Percentiles rank a stretch among this genome's conserved stretches.
phyloP scores from a whole-genome alignment of 2,329 filamentous ascomycete genomes.

The Knufia petricola region DNA sequence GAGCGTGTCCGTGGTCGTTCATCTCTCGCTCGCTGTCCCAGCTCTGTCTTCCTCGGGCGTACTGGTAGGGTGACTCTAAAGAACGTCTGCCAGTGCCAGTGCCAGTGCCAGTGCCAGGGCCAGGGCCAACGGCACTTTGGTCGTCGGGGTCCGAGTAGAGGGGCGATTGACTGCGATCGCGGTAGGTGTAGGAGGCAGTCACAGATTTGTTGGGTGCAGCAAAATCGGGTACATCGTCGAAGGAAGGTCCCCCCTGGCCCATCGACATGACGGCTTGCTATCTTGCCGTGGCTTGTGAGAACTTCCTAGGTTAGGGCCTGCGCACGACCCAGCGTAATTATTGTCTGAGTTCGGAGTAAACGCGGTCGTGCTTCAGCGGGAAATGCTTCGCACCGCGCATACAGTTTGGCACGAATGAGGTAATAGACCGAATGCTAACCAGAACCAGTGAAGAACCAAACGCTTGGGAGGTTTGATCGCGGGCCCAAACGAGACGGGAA shows the following conservation, averaged over 20 bases:
- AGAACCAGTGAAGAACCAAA: neutral
- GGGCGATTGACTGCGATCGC: constrained; percentile 2
- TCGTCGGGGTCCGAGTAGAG: neutral
- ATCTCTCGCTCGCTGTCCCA: no score
- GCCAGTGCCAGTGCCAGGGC: no score
- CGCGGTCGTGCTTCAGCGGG: neutral
- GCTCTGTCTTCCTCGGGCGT: no score
- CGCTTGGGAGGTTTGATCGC: neutral
- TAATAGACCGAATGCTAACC: neutral
- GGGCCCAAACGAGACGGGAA: no score
- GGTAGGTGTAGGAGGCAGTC: constrained; percentile 5
- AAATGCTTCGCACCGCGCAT: neutral
- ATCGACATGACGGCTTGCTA: neutral
- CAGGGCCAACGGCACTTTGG: no score
- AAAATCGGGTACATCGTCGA: constrained; percentile 8
- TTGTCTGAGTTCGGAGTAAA: no score
- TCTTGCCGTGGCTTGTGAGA: no score
- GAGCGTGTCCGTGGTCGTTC: no score
- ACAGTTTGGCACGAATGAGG: neutral
- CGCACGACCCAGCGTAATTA: no score
- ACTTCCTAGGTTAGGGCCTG: no score
- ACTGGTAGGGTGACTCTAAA: neutral
- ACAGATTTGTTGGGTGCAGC: constrained; percentile 7
- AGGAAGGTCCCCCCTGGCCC: constrained; percentile 3
- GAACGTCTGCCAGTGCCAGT: neutral